These are phyloP conservation scores for Globisporangium mamillatum DNA, from an alignment of 352 stramenopile species.

Conservation along the genomic window DNA sequence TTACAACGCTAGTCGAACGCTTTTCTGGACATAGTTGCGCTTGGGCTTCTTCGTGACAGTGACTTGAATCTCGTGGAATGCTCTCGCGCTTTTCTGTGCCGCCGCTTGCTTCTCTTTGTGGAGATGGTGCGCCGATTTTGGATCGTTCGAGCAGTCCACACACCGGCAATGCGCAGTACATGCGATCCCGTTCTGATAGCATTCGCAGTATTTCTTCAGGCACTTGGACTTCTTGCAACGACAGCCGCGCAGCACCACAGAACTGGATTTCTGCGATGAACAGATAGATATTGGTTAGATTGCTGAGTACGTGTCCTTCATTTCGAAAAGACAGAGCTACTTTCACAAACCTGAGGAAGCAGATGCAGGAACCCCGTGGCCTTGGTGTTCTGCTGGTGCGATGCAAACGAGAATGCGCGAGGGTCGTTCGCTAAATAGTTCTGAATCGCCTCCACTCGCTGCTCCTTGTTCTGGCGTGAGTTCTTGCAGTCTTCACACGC, in stretches of 20 bases:
- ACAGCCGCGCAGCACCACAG: constrained; percentile 84
- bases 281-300: neutral
- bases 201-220: constrained; percentile 99
- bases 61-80: constrained; percentile 62
- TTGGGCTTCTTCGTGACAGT: constrained; percentile 72
- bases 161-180: constrained; percentile 95
- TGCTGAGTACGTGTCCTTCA: neutral
- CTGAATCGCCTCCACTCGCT: constrained; percentile 75
- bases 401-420: constrained; percentile 68
- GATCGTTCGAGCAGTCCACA: constrained; percentile 92
- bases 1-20: constrained; percentile 35
- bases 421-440: constrained; percentile 75
- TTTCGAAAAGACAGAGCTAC: too few relatives aligned
- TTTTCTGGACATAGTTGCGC: constrained; percentile 59
- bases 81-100: neutral
- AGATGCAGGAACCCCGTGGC: constrained; percentile 61
- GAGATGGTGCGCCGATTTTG: constrained; percentile 31
- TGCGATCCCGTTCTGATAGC: constrained; percentile 92
- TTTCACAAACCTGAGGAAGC: constrained; percentile 44
- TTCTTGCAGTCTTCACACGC: constrained; percentile 78
- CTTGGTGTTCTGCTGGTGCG: constrained; percentile 25
- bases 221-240: constrained; percentile 97
- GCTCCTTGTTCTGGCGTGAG: constrained; percentile 40
- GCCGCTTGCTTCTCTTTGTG: constrained; percentile 24
- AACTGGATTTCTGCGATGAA: constrained; percentile 54